Conservation (phyloP, 228 moss, liverwort and hornwort genomes). For the Sphagnum magellanicum region DNA sequence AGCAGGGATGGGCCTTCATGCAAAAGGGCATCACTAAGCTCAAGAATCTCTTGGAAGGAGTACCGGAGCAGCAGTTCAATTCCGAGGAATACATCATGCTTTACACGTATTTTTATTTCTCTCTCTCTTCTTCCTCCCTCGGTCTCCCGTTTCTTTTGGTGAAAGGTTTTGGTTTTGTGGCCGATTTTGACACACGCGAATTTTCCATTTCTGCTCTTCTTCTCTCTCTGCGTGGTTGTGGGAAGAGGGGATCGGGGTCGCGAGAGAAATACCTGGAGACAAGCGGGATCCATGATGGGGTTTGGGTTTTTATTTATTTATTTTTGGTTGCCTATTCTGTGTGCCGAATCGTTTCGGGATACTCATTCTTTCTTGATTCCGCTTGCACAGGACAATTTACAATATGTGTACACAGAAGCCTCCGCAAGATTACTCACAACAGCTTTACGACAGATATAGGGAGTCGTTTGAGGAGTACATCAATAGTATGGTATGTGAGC, state of each 20-base stretch:
- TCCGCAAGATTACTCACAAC: slow-evolving; percentile 92
- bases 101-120: slow-evolving; percentile 70
- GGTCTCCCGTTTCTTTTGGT: no score
- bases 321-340: neutral
- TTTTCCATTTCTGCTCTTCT: no score
- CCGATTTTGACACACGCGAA: no score
- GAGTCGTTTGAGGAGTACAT: slow-evolving; percentile 97
- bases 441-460: slow-evolving; percentile 90
- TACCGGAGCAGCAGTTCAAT: slow-evolving; percentile 88
- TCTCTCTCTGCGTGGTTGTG: no score
- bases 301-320: no score
- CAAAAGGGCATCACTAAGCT: slow-evolving; percentile 98
- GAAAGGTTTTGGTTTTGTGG: no score
- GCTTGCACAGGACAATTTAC: slow-evolving; percentile 74
- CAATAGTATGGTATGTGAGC: slow-evolving; percentile 60
- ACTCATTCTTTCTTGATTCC: neutral
- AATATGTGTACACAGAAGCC: slow-evolving; percentile 98
- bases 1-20: slow-evolving; percentile 95
- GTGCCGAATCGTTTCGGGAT: neutral
- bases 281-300: no score
- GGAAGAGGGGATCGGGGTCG: no score
- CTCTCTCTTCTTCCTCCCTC: no score
- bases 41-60: slow-evolving; percentile 84
- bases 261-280: no score
- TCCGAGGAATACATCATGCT: slow-evolving; percentile 96